Base-by-base conservation (phyloP, 352 stramenopile species). In the Pythium utonaiense region DNA sequence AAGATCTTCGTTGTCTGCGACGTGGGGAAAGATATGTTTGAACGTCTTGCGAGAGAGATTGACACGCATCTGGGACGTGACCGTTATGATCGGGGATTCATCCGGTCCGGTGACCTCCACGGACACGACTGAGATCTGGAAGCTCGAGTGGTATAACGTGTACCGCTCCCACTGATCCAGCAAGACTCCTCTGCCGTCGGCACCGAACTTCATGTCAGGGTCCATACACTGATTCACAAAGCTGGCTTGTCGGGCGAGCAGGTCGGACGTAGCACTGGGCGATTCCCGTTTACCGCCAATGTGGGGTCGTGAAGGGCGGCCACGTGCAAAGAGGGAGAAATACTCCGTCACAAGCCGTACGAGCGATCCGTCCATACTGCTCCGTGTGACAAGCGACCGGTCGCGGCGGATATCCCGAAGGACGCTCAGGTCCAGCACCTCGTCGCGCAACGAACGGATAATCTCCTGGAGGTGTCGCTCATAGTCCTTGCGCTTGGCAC, bases 401-500 rank as follows among this genome's bases (percentile, higher is more conserved):
- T 69, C 63, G 28, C 56, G 41, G 25, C 64, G 42, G 41, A 72
- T 64, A 22, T 62, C 24, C 22, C 57, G 54, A 31, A 72, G 67
- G 21, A 67, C 41, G 10, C 57, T 47, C 10, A 77, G 53, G 17
- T 67, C 58, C 7, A 54, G 30, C 13, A 77, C 64, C 25, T 74
- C 63, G 13, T 70, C 31, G 9, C 56, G 47, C 33, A 75, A 53
- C 16, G 57, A 61, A 52, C 45, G 19, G 42, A 72, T 57, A 22
- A 75, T 38, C 13, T 60, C 60, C 31, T 63, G 16, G 19, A 89
- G 74, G 0, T 72, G 48, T 33, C 61, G 56, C 45, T 88, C 75
- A 57, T 86, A 73, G 51, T 73, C 55, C 52, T 75, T 82, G 40
- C 72, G 73, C 33, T 78, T 79, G 4, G 73, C 75, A 31, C 80